A percentile compares a stretch with the other conserved stretches of the same genome.
Evolutionary conservation across 2,329 filamentous ascomycete genomes (phyloP).

Genomic region (Curvularia lunata): DNA sequence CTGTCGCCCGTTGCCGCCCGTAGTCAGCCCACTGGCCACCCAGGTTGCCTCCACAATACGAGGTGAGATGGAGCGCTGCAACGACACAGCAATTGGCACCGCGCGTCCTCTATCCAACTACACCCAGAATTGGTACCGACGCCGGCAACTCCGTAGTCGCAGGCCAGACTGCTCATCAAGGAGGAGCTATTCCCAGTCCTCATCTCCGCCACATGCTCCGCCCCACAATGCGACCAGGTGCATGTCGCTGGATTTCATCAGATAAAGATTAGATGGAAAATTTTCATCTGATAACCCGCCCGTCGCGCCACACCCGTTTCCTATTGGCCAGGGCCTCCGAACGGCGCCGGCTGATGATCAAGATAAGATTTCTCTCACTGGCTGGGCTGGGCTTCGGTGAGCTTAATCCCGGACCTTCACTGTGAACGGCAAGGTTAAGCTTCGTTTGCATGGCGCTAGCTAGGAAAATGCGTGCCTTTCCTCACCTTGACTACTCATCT

Average conservation of each 20-base stretch:
- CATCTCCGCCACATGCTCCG: conserved; percentile 4
- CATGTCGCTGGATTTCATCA: conserved; percentile 26
- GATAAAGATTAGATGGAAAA: conserved; percentile 40
- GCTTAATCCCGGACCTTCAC: conserved; percentile 27
- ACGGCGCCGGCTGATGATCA: conserved; percentile 30
- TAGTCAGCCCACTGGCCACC: not conserved
- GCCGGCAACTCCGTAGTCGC: conserved; percentile 8
- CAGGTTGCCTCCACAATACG: conserved; percentile 10
- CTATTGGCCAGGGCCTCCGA: conserved; percentile 24
- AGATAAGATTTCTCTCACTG: conserved; percentile 32
- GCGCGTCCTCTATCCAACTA: not conserved
- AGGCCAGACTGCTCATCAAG: not conserved
- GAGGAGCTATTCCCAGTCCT: not conserved
- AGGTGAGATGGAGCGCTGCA: not conserved
- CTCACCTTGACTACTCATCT: conserved; percentile 16
- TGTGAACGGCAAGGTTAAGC: conserved; percentile 17
- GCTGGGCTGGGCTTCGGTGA: conserved; percentile 30
- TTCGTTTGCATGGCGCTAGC: conserved; percentile 20
- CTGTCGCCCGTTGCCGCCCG: not conserved
- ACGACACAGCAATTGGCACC: conserved; percentile 4
- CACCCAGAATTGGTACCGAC: not conserved
- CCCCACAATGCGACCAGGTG: conserved; percentile 4
- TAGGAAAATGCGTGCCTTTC: conserved; percentile 15
- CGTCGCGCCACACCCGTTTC: conserved; percentile 3
- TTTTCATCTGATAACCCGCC: conserved; percentile 36